Evolutionary conservation across 805 yeast species (phyloP).

Genomic region (Torulaspora quercuum): DNA sequence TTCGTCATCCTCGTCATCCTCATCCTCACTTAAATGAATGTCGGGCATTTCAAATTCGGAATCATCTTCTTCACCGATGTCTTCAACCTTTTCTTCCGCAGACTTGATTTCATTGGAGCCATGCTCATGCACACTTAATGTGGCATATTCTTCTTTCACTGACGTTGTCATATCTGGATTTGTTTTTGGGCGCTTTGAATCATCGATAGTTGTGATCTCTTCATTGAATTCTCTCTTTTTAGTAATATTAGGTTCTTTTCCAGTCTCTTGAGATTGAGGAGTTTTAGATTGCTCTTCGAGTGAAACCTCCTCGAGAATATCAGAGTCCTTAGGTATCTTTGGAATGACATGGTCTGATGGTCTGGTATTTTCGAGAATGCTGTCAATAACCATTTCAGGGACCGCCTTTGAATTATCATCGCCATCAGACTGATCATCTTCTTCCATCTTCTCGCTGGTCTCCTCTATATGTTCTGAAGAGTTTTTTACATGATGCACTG

Average conservation of each 20-base stretch:
- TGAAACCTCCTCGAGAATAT: no score
- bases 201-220: slow-evolving; percentile 6
- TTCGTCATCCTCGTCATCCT: slow-evolving; percentile 11
- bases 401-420: not conserved
- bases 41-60: slow-evolving; percentile 36
- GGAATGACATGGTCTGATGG: no score
- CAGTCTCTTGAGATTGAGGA: no score
- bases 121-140: not conserved
- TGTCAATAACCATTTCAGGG: not conserved
- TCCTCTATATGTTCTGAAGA: slow-evolving; percentile 25
- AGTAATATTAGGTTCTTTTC: no score
- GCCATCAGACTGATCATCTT: not conserved
- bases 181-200: slow-evolving; percentile 8
- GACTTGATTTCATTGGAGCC: slow-evolving; percentile 4
- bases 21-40: slow-evolving; percentile 24
- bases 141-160: not conserved
- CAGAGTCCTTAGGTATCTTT: no score
- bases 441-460: slow-evolving; percentile 34
- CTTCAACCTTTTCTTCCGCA: slow-evolving; percentile 10
- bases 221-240: slow-evolving; percentile 17
- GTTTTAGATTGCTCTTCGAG: slow-evolving; percentile 1
- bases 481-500: slow-evolving; percentile 30
- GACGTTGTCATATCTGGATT: slow-evolving; percentile 5
- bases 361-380: not conserved
- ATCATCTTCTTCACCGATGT: slow-evolving; percentile 24